phyloP scores from a whole-genome alignment of 2,329 filamentous ascomycete genomes.

The Ambrosiella xylebori region DNA sequence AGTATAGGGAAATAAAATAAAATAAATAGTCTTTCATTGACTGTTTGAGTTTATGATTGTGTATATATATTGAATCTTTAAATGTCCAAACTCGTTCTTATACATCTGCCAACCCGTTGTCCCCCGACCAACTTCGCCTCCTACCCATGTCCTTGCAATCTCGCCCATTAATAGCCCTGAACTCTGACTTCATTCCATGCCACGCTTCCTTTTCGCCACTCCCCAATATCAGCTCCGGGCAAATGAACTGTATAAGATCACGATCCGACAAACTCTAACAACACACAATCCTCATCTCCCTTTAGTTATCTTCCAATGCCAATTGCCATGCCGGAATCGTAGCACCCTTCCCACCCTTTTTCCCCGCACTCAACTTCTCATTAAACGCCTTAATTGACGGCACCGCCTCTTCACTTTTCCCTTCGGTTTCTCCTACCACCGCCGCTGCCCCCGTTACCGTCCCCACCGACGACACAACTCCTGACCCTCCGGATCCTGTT shows the following conservation, averaged over 20 bases:
- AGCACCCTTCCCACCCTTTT: slow-evolving; percentile 29
- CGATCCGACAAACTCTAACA: neutral
- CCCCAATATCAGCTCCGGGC: neutral
- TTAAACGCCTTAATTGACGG: neutral
- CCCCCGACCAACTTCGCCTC: too few relatives aligned
- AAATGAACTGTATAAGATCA: neutral
- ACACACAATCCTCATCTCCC: neutral
- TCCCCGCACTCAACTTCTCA: slow-evolving; percentile 17
- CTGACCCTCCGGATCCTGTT: slow-evolving; percentile 17
- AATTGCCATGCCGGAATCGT: slow-evolving; percentile 54
- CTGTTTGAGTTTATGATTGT: too few relatives aligned
- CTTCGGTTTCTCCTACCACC: neutral
- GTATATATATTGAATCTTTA: too few relatives aligned
- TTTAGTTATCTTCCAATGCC: neutral
- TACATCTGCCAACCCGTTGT: too few relatives aligned
- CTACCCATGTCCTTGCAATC: too few relatives aligned
- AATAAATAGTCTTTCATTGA: too few relatives aligned
- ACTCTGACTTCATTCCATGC: too few relatives aligned
- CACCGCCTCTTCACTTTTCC: neutral
- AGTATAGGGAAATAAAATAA: too few relatives aligned
- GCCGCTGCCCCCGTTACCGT: neutral
- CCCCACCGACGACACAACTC: neutral
- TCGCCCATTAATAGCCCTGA: too few relatives aligned
- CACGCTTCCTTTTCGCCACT: neutral
- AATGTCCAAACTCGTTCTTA: too few relatives aligned